Conservation (phyloP, 805 yeast genomes). For the Isabelozyma heimii region DNA sequence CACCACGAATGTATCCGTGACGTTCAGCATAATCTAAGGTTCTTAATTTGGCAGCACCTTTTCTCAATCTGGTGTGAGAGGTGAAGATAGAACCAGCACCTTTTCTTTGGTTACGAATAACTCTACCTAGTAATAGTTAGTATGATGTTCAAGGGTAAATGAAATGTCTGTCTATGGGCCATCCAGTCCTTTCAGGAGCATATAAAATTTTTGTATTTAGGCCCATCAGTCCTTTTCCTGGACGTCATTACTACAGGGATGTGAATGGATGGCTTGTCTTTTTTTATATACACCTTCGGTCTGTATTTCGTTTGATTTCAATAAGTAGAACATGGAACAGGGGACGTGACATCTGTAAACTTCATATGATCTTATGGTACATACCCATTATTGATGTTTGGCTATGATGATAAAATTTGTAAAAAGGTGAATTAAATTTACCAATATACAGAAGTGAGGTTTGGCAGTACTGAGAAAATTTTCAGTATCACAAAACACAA, state of each 20-base stretch:
- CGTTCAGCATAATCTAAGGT: constrained; percentile 99
- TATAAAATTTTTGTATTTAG: too few species aligned
- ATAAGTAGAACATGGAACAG: background rate
- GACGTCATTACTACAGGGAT: background rate
- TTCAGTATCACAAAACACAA: constrained; percentile 3
- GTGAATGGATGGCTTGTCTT: background rate
- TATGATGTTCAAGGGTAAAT: background rate
- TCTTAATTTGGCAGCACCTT: constrained; percentile 99
- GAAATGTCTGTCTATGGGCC: background rate
- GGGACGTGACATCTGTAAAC: background rate
- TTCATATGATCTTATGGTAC: background rate
- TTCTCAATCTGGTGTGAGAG: constrained; percentile 99
- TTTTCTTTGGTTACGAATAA: constrained; percentile 99
- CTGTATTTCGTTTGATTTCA: background rate
- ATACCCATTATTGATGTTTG: constrained; percentile 3
- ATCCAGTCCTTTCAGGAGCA: background rate
- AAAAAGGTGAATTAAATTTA: background rate
- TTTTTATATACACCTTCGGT: too few species aligned
- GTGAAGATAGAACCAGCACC: constrained; percentile 99
- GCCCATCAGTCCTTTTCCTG: background rate
- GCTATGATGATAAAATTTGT: background rate
- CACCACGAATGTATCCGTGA: constrained; percentile 99
- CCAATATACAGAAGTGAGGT: constrained; percentile 1
- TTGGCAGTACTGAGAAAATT: constrained; percentile 4
- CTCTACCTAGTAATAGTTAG: constrained; percentile 69